Percentiles rank a stretch among this genome's conserved stretches.
phyloP scores from a whole-genome alignment of 1,284 basidiomycete species.

The Moesziomyces sp. region DNA sequence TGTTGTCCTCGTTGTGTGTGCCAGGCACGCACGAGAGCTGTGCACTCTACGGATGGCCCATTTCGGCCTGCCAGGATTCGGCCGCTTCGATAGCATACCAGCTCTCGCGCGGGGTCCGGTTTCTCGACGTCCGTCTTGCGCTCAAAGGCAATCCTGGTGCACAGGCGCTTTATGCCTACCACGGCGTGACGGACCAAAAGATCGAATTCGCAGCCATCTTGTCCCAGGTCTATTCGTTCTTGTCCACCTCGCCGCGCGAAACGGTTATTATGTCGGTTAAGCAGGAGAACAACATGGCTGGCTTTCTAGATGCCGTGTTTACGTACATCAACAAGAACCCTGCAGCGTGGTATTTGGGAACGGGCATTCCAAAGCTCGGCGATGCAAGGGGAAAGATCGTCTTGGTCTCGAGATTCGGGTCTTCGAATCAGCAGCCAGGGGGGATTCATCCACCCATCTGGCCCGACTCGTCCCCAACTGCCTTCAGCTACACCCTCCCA shows the following conservation, averaged over 20 bases:
- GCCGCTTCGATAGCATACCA: conserved; percentile 28
- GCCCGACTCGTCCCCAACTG: conserved; percentile 33
- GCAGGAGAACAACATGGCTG: conserved; percentile 41
- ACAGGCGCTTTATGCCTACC: conserved; percentile 50
- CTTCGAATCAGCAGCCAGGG: conserved; percentile 31
- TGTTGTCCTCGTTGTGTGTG: conserved; percentile 40
- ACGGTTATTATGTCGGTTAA: conserved; percentile 53
- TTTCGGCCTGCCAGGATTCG: conserved; percentile 49
- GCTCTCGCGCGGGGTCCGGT: conserved; percentile 49
- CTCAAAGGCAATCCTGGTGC: conserved; percentile 31
- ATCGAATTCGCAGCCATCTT: conserved; percentile 49
- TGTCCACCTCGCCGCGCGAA: conserved; percentile 25
- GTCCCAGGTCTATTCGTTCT: conserved; percentile 36
- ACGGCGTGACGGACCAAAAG: conserved; percentile 49
- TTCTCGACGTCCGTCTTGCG: conserved; percentile 52
- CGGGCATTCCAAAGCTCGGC: conserved; percentile 37
- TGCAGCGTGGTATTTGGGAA: conserved; percentile 30
- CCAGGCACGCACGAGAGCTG: conserved; percentile 59
- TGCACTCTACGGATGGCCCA: conserved; percentile 56
- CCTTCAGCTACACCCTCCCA: conserved; percentile 37
- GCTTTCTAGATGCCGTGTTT: conserved; percentile 34
- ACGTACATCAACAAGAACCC: conserved; percentile 27
- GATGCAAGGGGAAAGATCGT: conserved; percentile 50
- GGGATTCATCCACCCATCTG: conserved; percentile 58
- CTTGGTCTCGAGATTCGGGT: conserved; percentile 47